Evolutionary conservation across 768 basidiomycete species (phyloP).

Genomic region (Tulasnella sp.): DNA sequence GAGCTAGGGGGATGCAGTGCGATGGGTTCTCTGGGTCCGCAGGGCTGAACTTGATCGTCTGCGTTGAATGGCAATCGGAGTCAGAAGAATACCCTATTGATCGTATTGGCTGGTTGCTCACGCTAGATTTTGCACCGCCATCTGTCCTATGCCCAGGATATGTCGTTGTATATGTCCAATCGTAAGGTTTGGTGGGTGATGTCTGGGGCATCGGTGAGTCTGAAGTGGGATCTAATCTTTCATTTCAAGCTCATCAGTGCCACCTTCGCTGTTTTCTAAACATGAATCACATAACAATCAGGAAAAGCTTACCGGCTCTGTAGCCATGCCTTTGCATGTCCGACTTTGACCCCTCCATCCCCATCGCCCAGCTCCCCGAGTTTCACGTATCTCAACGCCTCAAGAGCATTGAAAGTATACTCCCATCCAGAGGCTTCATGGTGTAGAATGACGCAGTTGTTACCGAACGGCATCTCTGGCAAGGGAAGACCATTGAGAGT

Average conservation of each 20-base stretch:
- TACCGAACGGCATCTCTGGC: conserved; percentile 96
- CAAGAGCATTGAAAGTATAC: conserved; percentile 53
- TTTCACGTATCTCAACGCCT: conserved; percentile 62
- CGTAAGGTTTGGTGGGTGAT: conserved; percentile 74
- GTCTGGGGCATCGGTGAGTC: conserved; percentile 57
- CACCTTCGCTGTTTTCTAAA: conserved; percentile 1
- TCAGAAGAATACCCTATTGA: neutral
- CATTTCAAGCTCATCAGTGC: neutral
- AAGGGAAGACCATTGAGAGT: conserved; percentile 56
- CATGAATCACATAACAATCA: conserved; percentile 23
- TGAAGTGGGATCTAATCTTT: conserved; percentile 59
- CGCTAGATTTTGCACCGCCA: neutral
- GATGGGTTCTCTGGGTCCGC: conserved; percentile 46
- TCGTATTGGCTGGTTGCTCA: neutral
- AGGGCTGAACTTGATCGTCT: conserved; percentile 24
- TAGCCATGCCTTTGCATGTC: conserved; percentile 90
- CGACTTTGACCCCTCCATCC: conserved; percentile 89
- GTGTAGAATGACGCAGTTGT: conserved; percentile 58
- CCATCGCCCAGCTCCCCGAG: conserved; percentile 64
- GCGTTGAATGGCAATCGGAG: neutral
- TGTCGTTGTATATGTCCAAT: conserved; percentile 95
- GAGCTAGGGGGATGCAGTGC: conserved; percentile 70
- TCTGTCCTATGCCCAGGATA: conserved; percentile 52
- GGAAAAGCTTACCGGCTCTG: conserved; percentile 55
- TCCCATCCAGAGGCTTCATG: conserved; percentile 56